phyloP scores from a whole-genome alignment of 1,139 yeast genomes.

The Scheffersomyces parashehatae region DNA sequence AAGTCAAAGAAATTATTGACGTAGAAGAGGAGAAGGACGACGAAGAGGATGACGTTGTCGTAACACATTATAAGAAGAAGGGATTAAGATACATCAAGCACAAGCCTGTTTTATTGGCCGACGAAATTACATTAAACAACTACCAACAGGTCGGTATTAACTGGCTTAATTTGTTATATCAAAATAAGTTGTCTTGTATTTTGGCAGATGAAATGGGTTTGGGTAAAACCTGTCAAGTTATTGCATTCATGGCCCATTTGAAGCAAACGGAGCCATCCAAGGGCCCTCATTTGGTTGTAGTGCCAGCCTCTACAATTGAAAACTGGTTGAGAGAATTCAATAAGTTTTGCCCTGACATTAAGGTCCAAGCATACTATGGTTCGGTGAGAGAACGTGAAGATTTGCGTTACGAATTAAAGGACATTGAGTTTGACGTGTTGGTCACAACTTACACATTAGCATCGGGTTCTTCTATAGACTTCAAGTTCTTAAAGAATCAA shows the following conservation, averaged over 20 bases:
- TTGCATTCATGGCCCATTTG: slow-evolving; percentile 85
- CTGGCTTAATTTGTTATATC: slow-evolving; percentile 84
- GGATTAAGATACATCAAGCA: slow-evolving; percentile 57
- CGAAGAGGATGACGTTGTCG: slow-evolving; percentile 20
- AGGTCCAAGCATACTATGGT: slow-evolving; percentile 93
- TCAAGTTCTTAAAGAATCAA: slow-evolving; percentile 70
- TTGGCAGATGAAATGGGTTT: slow-evolving; percentile 98
- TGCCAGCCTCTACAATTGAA: slow-evolving; percentile 94
- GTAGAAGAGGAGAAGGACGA: slow-evolving; percentile 25
- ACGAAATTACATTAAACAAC: slow-evolving; percentile 68
- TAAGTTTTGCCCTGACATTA: slow-evolving; percentile 79
- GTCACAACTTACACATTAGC: slow-evolving; percentile 95
- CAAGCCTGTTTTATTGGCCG: slow-evolving; percentile 68
- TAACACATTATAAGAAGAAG: slow-evolving; percentile 15
- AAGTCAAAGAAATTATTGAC: slow-evolving; percentile 22
- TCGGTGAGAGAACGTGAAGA: slow-evolving; percentile 82
- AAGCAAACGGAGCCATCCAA: slow-evolving; percentile 54
- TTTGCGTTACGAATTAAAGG: slow-evolving; percentile 66
- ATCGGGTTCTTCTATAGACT: slow-evolving; percentile 81
- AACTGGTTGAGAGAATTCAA: slow-evolving; percentile 96
- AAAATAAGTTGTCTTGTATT: slow-evolving; percentile 80
- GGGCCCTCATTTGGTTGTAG: slow-evolving; percentile 84
- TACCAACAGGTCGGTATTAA: slow-evolving; percentile 96
- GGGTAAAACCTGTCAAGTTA: slow-evolving; percentile 95
- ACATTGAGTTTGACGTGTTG: slow-evolving; percentile 77